phyloP scores from a whole-genome alignment of 2,329 filamentous ascomycete genomes.

The Ophiostoma montium region DNA sequence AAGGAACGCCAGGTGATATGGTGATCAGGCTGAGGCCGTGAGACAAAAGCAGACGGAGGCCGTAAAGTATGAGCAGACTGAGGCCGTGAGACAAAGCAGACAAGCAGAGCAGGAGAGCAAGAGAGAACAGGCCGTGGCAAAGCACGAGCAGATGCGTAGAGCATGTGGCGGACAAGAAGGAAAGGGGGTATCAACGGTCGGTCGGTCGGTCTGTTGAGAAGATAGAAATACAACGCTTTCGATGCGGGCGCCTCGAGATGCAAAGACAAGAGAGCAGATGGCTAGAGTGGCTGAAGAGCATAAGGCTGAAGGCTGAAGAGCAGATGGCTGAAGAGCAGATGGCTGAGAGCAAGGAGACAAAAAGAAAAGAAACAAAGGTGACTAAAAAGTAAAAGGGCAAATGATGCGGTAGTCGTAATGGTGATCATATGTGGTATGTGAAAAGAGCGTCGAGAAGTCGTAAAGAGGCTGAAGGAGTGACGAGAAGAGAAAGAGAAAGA shows the following conservation, averaged over 20 bases:
- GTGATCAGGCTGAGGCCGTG: background rate
- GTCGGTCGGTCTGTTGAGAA: constrained; percentile 1
- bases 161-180: background rate
- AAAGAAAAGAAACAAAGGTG: background rate
- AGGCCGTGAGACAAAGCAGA: background rate
- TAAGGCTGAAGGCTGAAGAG: background rate
- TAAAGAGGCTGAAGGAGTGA: background rate
- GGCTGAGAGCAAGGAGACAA: background rate
- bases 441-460: constrained; percentile 4
- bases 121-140: too few species aligned
- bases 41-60: background rate
- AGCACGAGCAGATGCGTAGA: too few species aligned
- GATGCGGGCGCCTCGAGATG: background rate
- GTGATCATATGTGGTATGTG: background rate
- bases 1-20: background rate
- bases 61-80: background rate
- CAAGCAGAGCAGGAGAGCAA: background rate
- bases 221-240: background rate
- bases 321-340: background rate
- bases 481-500: background rate
- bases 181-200: constrained; percentile 2
- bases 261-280: background rate
- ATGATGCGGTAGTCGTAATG: constrained; percentile 1
- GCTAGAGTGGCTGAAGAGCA: background rate
- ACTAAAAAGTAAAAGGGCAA: background rate